Conservation (phyloP, 495 filamentous ascomycete species). For the Neurospora intermedia region DNA sequence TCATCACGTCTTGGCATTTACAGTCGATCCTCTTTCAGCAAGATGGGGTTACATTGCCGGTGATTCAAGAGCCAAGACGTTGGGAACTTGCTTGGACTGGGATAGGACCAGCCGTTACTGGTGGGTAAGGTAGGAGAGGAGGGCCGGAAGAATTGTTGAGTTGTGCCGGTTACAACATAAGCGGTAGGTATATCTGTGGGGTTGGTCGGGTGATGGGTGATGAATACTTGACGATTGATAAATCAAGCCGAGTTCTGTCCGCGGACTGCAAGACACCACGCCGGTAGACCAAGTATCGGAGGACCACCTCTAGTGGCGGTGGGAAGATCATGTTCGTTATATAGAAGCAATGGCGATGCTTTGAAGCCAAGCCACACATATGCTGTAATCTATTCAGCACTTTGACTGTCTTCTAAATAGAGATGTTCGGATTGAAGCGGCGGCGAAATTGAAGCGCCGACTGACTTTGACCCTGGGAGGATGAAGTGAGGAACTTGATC, state of each 20-base stretch:
- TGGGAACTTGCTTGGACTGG: background rate
- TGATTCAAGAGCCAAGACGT: background rate
- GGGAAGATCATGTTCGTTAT: background rate
- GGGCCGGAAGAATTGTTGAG: background rate
- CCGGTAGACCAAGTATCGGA: background rate
- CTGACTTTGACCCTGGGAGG: background rate
- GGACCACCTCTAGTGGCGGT: background rate
- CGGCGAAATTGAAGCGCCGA: background rate
- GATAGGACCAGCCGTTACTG: background rate
- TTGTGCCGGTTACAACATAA: background rate
- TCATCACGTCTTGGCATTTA: background rate
- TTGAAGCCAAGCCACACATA: background rate
- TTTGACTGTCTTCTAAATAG: background rate
- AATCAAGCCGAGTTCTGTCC: background rate
- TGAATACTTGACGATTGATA: background rate
- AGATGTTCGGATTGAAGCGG: background rate
- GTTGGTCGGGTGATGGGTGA: background rate
- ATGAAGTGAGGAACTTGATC: background rate
- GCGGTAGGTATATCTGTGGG: background rate
- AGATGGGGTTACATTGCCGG: background rate
- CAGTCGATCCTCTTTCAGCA: background rate
- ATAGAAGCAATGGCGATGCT: background rate
- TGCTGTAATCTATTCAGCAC: background rate
- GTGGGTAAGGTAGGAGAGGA: background rate
- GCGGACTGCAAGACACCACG: background rate